Evolutionary conservation across 192 early-diverging fungal genomes (phyloP), one percentile per base, ranked within the genome.

Genomic region (Bifiguratus adelaidae): DNA sequence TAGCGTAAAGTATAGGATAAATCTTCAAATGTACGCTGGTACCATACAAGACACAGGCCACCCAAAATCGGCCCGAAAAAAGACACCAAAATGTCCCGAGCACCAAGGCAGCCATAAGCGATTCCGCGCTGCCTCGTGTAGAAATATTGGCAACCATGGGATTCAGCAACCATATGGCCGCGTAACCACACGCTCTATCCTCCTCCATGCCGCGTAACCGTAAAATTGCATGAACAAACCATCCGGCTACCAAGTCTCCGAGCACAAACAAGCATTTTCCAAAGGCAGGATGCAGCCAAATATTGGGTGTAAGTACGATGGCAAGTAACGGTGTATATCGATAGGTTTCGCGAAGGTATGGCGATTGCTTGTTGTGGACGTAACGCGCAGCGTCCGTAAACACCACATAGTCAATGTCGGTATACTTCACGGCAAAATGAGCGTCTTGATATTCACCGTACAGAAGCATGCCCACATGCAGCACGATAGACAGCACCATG

Each of bases 271-370:
- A 45, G 52, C 86, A 70, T 59, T 99, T 99, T 11, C 96, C 96
- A 53, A 85, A 95, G 7, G 80, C 69, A 24, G 68, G 57, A 50
- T 80, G 73, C 13, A 88, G 44, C 48, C 71, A 77, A 34, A 85
- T 74, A 44, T 92, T 92, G 15, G 91, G 92, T 20, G 83, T 76
- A n/a, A 99, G 54, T 9, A 92, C 27, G 62, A 78, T 86, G 3
- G 94, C 91, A n/a, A 99, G 68, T 9, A 97, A 50, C 5, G 96
- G 96, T 11, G 96, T 96, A 72, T 99, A 99, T 21, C 96, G 81
- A 62, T 95, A 99, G 0, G 96, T 99, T 2, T 82, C 86, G 18
- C 96, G 83, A 34, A 69, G 63, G 53, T 95, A 99, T 0, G 96
- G 96, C 2, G 82, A 88, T 32, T 50, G 41, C 6, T 86, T 86